Conservation (phyloP, 2,329 filamentous ascomycete genomes). For the Microcyclospora tardicrescens region DNA sequence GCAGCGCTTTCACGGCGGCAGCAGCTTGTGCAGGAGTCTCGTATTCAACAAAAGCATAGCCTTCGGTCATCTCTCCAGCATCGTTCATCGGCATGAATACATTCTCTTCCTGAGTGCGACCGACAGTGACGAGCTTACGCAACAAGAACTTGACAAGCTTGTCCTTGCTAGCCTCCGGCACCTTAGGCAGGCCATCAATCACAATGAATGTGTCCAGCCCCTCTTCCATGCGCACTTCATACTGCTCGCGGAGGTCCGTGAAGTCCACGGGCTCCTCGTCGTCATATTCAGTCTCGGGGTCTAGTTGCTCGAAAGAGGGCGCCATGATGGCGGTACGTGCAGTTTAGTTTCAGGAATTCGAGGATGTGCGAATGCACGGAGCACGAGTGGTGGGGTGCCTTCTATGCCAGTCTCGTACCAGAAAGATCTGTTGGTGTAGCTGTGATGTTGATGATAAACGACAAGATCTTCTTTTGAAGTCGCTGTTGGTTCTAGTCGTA, state of each 20-base stretch:
- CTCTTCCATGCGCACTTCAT: constrained; percentile 89
- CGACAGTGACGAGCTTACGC: constrained; percentile 79
- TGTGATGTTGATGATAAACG: no score
- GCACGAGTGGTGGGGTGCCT: no score
- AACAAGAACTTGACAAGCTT: constrained; percentile 94
- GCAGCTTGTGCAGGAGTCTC: constrained; percentile 79
- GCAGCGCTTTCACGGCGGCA: constrained; percentile 76
- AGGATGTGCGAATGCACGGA: no score
- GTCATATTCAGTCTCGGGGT: constrained; percentile 70
- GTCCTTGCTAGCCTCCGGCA: constrained; percentile 78
- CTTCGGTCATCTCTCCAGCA: constrained; percentile 63
- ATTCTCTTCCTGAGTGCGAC: constrained; percentile 71
- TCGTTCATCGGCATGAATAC: constrained; percentile 92
- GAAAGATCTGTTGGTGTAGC: no score
- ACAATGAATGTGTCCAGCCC: constrained; percentile 95
- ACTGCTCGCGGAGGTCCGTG: constrained; percentile 87
- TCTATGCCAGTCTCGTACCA: no score
- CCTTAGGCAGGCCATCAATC: constrained; percentile 81
- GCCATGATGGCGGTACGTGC: constrained; percentile 53
- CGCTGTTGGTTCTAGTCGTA: no score
- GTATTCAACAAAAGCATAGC: constrained; percentile 95
- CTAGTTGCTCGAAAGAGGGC: constrained; percentile 78
- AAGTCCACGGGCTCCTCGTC: constrained; percentile 92
- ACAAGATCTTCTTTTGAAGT: no score
- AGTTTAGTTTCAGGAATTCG: no score